Base-by-base conservation (phyloP, 169 alveolate genomes). In the Fabrea salina region DNA sequence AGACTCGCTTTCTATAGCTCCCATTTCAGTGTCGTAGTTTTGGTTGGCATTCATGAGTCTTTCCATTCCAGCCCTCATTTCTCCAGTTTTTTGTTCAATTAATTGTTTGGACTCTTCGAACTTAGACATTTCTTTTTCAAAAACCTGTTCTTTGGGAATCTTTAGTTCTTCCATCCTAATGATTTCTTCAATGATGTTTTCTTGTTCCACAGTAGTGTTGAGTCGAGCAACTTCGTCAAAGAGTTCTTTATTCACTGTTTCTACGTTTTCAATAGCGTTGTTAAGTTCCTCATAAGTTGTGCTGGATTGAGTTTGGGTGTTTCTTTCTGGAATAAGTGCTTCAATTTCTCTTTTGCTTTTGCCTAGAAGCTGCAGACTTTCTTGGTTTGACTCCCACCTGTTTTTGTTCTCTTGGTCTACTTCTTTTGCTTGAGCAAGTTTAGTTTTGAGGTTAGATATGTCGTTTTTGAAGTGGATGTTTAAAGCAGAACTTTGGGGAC, bases 181-280 rank as follows among this genome's bases (percentile, higher is more conserved):
- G 3, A 74, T 33, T 11, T 30, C 54, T n/a, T 50, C 79, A 70
- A 47, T 50, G 0, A 70, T 70, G 32, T 70, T 70, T 27, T 70
- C 79, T 70, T 70, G 79, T 27, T 70, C 79, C 27, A 35, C 66
- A 30, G 41, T 37, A 25, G 19, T 13, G 16, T n/a, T 49, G n/a
- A 70, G 44, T 1, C 22, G 13, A 16, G 22, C 33, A 25, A 70
- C 5, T 44, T 25, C n/a, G 22, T 70, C 79, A 5, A 47, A n/a
- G 11, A 70, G 54, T 70, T 40, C 27, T 2, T 41, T 49, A 32
- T 70, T 22, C n/a, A 27, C n/a, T 19, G 13, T 27, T 8, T 37
- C 39, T 19, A 70, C 33, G 19, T 22, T n/a, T 8, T 43, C 79
- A 16, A 70, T n/a, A 25, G 59, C 39, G n/a, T 27, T 35, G 25